Percentiles rank a stretch among this genome's conserved stretches.
Conservation (phyloP, 2,329 filamentous ascomycete genomes). For the Calycina marina region DNA sequence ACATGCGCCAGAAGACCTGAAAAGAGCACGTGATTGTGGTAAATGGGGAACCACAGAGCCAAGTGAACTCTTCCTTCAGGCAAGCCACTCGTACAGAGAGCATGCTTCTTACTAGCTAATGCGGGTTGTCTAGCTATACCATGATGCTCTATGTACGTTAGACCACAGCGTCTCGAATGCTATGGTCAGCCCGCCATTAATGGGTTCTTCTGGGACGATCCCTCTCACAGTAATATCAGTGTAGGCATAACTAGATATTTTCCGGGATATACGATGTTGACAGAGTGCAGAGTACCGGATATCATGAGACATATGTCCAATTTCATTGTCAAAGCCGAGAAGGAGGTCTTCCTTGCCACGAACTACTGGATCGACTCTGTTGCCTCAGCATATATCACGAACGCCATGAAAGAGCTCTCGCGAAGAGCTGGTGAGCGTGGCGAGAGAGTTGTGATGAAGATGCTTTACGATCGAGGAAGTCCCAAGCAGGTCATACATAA, state of each 20-base stretch:
- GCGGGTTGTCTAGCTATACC: slow-evolving; percentile 15
- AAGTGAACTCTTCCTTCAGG: slow-evolving; percentile 51
- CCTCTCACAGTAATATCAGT: slow-evolving; percentile 56
- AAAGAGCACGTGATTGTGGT: slow-evolving; percentile 44
- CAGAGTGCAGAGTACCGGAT: slow-evolving; percentile 42
- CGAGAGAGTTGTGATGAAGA: slow-evolving; percentile 48
- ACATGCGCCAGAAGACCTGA: slow-evolving; percentile 28
- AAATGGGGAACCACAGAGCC: slow-evolving; percentile 50
- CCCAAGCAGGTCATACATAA: slow-evolving; percentile 50
- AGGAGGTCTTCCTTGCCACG: slow-evolving; percentile 60
- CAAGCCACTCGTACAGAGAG: slow-evolving; percentile 16
- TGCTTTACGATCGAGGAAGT: slow-evolving; percentile 62
- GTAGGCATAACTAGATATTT: slow-evolving; percentile 19
- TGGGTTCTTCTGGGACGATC: slow-evolving; percentile 46
- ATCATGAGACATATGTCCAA: slow-evolving; percentile 64
- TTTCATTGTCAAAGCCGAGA: slow-evolving; percentile 56
- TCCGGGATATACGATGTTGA: not conserved
- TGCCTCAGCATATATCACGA: slow-evolving; percentile 51
- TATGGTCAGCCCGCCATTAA: slow-evolving; percentile 42
- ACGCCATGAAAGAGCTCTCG: slow-evolving; percentile 56
- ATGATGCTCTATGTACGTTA: slow-evolving; percentile 16
- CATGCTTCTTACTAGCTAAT: not conserved
- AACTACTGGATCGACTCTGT: slow-evolving; percentile 59
- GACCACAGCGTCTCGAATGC: slow-evolving; percentile 23
- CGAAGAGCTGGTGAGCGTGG: slow-evolving; percentile 43